These are phyloP conservation scores for Lactifluus volemus DNA, from an alignment of 768 basidiomycete genomes.

Conservation along the genomic window DNA sequence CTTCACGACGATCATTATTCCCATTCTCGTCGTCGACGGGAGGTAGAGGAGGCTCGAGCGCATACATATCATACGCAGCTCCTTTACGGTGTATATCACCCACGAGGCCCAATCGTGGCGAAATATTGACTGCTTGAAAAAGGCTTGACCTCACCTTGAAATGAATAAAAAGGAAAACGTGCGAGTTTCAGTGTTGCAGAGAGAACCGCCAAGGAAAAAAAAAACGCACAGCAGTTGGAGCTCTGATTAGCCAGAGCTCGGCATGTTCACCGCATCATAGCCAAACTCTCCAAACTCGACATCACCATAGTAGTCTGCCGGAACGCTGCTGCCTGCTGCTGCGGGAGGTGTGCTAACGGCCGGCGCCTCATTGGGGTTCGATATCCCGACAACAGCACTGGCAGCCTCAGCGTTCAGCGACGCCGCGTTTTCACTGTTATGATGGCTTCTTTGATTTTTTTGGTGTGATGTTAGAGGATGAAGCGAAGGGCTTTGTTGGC, in stretches of 20 bases:
- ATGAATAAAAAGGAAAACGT: not conserved
- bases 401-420: not conserved
- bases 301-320: not conserved
- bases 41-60: not conserved
- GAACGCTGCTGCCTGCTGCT: not conserved
- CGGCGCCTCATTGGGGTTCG: not conserved
- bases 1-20: not conserved
- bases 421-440: not conserved
- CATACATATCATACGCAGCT: conserved; percentile 13
- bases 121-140: conserved; percentile 1
- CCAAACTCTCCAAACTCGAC: conserved; percentile 20
- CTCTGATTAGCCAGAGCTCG: conserved; percentile 20
- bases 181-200: too few relatives aligned
- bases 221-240: conserved; percentile 10
- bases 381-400: not conserved
- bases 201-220: not conserved
- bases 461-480: too few relatives aligned
- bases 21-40: not conserved
- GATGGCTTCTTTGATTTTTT: not conserved
- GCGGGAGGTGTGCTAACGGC: not conserved
- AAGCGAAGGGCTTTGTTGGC: too few relatives aligned
- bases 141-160: conserved; percentile 8
- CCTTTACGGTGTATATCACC: conserved; percentile 9
- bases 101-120: conserved; percentile 4
- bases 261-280: conserved; percentile 14